Conservation (phyloP, 208 protist species). For the Trypanosoma conorhini region DNA sequence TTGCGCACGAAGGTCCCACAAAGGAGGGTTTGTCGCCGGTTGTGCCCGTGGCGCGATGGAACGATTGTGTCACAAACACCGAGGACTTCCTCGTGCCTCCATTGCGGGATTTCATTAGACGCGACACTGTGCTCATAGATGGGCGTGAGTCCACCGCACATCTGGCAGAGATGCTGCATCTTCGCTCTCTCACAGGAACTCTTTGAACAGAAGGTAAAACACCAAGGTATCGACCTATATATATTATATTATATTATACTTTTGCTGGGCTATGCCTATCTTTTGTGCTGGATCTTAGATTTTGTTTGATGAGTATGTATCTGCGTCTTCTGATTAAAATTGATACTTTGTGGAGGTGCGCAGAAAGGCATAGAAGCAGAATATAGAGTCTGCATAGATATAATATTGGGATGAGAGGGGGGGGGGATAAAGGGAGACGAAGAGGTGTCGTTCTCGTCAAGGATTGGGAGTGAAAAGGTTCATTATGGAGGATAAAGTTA, state of each 20-base stretch:
- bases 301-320: not conserved
- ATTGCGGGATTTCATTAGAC: constrained; percentile 38
- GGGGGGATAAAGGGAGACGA: not conserved
- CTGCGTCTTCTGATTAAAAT: not conserved
- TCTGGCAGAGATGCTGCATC: constrained; percentile 73
- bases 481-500: not conserved
- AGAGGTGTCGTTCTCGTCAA: not conserved
- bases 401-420: not conserved
- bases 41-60: constrained; percentile 52
- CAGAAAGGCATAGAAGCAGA: not conserved
- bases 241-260: not conserved
- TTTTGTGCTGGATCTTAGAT: not conserved
- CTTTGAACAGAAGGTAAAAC: constrained; percentile 2
- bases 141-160: constrained; percentile 71
- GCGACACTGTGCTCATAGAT: constrained; percentile 47
- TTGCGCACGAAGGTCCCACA: constrained; percentile 55
- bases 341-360: not conserved
- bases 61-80: constrained; percentile 63
- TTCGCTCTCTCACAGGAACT: constrained; percentile 50
- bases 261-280: not conserved
- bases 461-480: not conserved
- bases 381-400: not conserved
- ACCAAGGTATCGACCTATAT: constrained; percentile 3
- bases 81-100: constrained; percentile 63
- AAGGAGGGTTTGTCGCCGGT: constrained; percentile 37